Evolutionary conservation across 2,329 filamentous ascomycete species (phyloP).

Genomic region (Trichoderma lentiforme): DNA sequence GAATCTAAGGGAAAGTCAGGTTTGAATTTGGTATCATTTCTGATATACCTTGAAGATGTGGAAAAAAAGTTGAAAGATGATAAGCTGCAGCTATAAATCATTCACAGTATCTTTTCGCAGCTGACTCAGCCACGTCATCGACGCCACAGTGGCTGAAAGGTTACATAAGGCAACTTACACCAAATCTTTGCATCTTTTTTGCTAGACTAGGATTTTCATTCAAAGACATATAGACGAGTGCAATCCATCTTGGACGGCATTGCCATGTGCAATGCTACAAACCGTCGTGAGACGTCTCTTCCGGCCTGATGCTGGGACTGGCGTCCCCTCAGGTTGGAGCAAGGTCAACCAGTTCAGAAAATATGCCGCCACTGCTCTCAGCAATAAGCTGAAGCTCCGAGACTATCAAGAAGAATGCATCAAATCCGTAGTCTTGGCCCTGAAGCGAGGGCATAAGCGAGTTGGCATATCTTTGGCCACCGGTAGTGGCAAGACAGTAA

Average conservation of each 20-base stretch:
- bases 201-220: conserved; percentile 3
- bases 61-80: background rate
- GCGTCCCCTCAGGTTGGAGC: conserved; percentile 8
- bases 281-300: conserved; percentile 29
- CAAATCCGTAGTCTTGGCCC: conserved; percentile 67
- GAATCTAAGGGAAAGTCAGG: background rate
- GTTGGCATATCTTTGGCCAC: conserved; percentile 84
- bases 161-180: conserved; percentile 5
- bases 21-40: background rate
- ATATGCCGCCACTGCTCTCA: conserved; percentile 24
- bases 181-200: background rate
- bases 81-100: background rate
- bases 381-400: conserved; percentile 58
- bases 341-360: conserved; percentile 8
- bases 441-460: conserved; percentile 70
- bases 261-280: conserved; percentile 39
- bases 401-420: conserved; percentile 93
- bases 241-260: conserved; percentile 12
- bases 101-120: background rate
- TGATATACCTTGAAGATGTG: background rate
- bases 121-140: conserved; percentile 1
- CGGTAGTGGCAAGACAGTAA: conserved; percentile 81
- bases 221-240: background rate
- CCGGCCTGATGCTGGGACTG: conserved; percentile 21
- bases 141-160: conserved; percentile 15